Evolutionary conservation across 177 flowering plant species (phyloP).

Genomic region (Tripterygium wilfordii): DNA sequence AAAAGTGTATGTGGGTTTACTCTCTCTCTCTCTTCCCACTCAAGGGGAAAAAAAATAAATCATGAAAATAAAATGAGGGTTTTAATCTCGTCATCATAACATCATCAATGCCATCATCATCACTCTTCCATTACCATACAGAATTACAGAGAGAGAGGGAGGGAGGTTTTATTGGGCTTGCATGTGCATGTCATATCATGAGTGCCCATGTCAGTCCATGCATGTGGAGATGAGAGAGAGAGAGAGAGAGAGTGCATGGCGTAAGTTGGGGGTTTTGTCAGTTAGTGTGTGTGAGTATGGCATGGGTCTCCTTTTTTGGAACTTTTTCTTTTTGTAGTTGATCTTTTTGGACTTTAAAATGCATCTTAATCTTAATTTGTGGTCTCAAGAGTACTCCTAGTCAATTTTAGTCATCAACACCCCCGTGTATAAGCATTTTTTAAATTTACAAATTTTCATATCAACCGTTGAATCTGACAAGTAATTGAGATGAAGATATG

Average conservation of each 20-base stretch:
- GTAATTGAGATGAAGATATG: no score
- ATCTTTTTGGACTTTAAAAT: constrained; percentile 10
- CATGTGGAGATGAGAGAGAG: constrained; percentile 36
- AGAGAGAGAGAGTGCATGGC: constrained; percentile 18
- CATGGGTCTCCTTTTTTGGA: no score
- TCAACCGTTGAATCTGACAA: no score
- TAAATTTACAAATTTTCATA: no score
- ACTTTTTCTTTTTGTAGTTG: no score
- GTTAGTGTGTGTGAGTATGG: no score
- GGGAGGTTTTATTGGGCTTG: constrained; percentile 13
- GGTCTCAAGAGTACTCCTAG: no score
- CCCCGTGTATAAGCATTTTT: background rate
- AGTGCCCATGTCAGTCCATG: constrained; percentile 37
- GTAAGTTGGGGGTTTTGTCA: constrained; percentile 13
- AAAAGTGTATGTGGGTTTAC: constrained; percentile 7
- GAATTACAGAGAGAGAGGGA: background rate
- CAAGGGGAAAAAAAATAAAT: background rate
- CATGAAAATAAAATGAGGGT: background rate
- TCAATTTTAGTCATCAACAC: constrained; percentile 1
- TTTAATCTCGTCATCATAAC: constrained; percentile 28
- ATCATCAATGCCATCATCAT: constrained; percentile 29
- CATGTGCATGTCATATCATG: constrained; percentile 40
- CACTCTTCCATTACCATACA: no score
- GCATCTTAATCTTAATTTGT: no score
- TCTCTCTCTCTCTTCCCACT: background rate